Evolutionary conservation across 2,329 filamentous ascomycete genomes (phyloP), one percentile per base, ranked within the genome.

Genomic region (Colletotrichum sp.): DNA sequence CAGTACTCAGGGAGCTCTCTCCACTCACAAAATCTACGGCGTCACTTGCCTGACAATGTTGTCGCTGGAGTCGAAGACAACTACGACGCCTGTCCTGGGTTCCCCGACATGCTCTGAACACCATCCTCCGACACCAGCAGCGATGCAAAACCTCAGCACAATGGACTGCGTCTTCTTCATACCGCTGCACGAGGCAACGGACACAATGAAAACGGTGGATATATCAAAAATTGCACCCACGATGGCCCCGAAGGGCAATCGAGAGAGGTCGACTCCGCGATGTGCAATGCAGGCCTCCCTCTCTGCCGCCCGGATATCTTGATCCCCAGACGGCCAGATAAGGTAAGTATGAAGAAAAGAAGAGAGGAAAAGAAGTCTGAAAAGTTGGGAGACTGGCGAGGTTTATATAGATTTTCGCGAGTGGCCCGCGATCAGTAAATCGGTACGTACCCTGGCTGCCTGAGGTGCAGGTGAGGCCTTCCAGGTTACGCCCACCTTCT

Each of bases 251-350:
- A 71, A 78, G 77, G 76, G 36, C 74, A 78, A 77, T 75, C 74
- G 68, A 77, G 64, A 72, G 32, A 74, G 71, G 68, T 59, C 55
- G 64, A 75, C 74, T 69, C 77, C 77, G 72, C 74, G 86, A 81
- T 87, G 87, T 89, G 87, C 87, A 87, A 88, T 89, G 87, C 87
- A 89, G 87, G 86, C 84, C 83, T 84, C 82, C 85, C 84, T 79
- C 79, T 81, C 85, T 88, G 84, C 82, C 79, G 79, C 72, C 79
- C 79, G 81, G 82, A 78, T 80, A 85, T 85, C 85, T 78, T 89
- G 87, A 89, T 82, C 87, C 80, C 81, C 82, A 80, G 9, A 78
- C 79, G 77, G 80, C 83, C 82, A 81, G 83, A 84, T 82, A 88
- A 89, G 86, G 86, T 88, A 89, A 88, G 87, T 88, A 88, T 89